A percentile compares a stretch with the other conserved stretches of the same genome.
These are phyloP conservation scores for Calonectria leucothoes DNA, from an alignment of 2,329 filamentous ascomycete genomes.

Conservation along the genomic window DNA sequence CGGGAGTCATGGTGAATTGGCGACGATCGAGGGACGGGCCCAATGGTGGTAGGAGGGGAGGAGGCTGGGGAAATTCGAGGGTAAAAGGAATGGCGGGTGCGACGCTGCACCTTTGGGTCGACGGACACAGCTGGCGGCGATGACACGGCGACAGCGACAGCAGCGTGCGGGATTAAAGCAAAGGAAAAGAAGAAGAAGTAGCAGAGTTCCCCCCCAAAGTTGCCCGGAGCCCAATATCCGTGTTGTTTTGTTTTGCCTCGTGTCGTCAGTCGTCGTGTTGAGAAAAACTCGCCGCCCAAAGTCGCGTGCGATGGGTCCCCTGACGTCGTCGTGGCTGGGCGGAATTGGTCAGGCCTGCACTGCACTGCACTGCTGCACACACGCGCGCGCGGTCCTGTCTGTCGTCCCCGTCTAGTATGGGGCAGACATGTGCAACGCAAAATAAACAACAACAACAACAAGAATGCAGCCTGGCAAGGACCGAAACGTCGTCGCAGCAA, in stretches of 20 bases:
- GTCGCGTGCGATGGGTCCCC: slow-evolving; percentile 32
- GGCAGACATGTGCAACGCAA: slow-evolving; percentile 24
- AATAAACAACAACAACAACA: slow-evolving; percentile 27
- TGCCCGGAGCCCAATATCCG: background rate
- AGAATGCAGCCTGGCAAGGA: background rate
- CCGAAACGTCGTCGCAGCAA: background rate
- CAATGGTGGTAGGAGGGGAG: background rate
- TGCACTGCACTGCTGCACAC: too few relatives aligned
- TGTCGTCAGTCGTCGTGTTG: slow-evolving; percentile 28
- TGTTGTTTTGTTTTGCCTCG: slow-evolving; percentile 24
- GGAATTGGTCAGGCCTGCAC: slow-evolving; percentile 35
- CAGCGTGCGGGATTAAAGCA: background rate
- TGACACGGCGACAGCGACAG: background rate
- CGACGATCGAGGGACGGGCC: slow-evolving; percentile 8
- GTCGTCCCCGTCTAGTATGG: too few relatives aligned
- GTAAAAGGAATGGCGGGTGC: slow-evolving; percentile 26
- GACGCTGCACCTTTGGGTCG: slow-evolving; percentile 6
- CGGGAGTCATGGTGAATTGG: slow-evolving; percentile 50
- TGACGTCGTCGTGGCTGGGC: slow-evolving; percentile 34
- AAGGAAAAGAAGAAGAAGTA: too few relatives aligned
- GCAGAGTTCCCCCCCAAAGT: background rate
- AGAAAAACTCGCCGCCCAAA: slow-evolving; percentile 19
- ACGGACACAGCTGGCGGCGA: background rate
- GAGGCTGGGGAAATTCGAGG: background rate
- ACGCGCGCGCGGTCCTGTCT: slow-evolving; percentile 34